Percentiles rank a stretch among this genome's conserved stretches.
phyloP scores from a whole-genome alignment of 1,284 basidiomycete species.

The Marasmius tenuissimus region DNA sequence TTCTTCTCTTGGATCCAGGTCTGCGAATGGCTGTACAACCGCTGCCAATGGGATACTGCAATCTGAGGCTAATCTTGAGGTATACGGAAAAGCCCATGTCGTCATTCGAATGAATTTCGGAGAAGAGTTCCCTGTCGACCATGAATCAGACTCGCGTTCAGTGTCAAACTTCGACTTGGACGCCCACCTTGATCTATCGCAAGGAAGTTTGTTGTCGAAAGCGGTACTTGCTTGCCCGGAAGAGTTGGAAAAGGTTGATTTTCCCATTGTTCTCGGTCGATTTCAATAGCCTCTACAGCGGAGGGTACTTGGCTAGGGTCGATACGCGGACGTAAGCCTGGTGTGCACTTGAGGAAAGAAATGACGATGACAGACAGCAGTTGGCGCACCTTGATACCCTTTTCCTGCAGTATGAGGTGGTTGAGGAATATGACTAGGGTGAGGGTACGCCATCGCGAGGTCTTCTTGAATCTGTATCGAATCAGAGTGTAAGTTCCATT shows the following conservation, averaged over 20 bases:
- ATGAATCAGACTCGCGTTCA: neutral
- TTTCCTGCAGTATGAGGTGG: conserved; percentile 82
- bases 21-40: conserved; percentile 90
- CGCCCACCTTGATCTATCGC: conserved; percentile 88
- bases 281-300: conserved; percentile 81
- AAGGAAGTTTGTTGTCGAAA: conserved; percentile 85
- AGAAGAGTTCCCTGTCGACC: conserved; percentile 61
- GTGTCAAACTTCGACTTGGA: neutral
- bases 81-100: conserved; percentile 84
- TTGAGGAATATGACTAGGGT: conserved; percentile 65
- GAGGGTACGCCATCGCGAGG: conserved; percentile 28
- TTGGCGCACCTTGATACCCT: conserved; percentile 53
- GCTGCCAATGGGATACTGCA: conserved; percentile 87
- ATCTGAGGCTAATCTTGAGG: conserved; percentile 78
- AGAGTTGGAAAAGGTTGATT: conserved; percentile 76
- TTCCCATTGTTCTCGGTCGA: conserved; percentile 85
- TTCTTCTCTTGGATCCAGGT: conserved; percentile 80
- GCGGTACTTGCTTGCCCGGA: conserved; percentile 76
- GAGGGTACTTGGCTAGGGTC: conserved; percentile 93
- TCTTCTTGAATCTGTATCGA: neutral
- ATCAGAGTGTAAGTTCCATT: neutral
- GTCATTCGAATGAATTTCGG: conserved; percentile 89
- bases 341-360: neutral
- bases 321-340: conserved; percentile 81
- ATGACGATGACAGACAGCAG: neutral